phyloP scores from a whole-genome alignment of 2,329 filamentous ascomycete species.

The Diaporthe sp. region DNA sequence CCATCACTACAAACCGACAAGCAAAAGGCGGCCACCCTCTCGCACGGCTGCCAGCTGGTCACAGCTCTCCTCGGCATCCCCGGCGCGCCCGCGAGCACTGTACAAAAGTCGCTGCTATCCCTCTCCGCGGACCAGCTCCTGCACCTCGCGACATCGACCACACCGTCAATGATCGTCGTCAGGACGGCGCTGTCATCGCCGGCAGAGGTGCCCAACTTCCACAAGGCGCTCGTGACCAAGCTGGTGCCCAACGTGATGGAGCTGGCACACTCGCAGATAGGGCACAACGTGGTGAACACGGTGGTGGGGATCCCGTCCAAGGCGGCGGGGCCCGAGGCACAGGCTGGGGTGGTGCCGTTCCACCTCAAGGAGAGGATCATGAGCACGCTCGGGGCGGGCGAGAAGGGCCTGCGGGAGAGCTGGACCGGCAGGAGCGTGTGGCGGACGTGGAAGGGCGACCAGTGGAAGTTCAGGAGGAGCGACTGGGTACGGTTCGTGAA shows the following conservation, averaged over 20 bases:
- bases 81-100: constrained; percentile 75
- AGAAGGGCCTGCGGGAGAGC: constrained; percentile 63
- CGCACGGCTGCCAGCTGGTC: constrained; percentile 85
- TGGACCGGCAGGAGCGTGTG: constrained; percentile 69
- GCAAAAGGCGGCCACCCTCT: constrained; percentile 69
- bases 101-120: constrained; percentile 78
- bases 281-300: constrained; percentile 64
- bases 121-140: constrained; percentile 69
- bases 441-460: constrained; percentile 69
- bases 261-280: constrained; percentile 63
- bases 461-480: constrained; percentile 64
- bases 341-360: constrained; percentile 61
- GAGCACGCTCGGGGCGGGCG: constrained; percentile 59
- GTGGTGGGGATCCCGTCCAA: constrained; percentile 64
- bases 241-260: constrained; percentile 59
- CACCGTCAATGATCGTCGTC: constrained; percentile 63
- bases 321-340: constrained; percentile 53
- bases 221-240: constrained; percentile 65
- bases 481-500: constrained; percentile 72
- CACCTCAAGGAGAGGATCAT: constrained; percentile 70
- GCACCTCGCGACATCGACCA: constrained; percentile 71
- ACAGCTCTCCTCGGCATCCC: constrained; percentile 83
- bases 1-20: constrained; percentile 54
- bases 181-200: constrained; percentile 62
- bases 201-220: constrained; percentile 64